Base-by-base conservation (phyloP, 768 basidiomycete genomes). In the Psilocybe cyanescens region DNA sequence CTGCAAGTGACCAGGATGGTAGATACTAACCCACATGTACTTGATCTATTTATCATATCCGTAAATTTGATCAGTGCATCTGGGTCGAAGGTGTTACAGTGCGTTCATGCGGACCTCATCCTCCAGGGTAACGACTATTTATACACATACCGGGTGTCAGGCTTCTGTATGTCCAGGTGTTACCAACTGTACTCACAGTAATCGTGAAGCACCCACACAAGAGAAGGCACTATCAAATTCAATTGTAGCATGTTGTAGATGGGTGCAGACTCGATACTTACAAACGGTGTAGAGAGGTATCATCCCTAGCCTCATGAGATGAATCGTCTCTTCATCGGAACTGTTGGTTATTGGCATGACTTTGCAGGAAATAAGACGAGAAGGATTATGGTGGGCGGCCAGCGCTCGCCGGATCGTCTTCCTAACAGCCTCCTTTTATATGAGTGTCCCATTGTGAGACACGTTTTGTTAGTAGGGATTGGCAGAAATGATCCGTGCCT, bases 201-300 rank as follows among this genome's bases (percentile, higher is more conserved):
- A 28, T 57, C 56, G 30, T 57, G 56, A 17, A 57, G 56, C 3
- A 49, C 33, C 56, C 56, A 57, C 8, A 46, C 45, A n/a, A 57
- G 56, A 17, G 47, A 46, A 49, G 56, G 24, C 14, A 57, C 56
- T 57, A 11, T 9, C 16, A 12, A 9, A 11, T 30, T 37, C 7
- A n/a, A 30, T 5, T 14, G 37, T 6, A 47, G 44, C 30, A 19
- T n/a, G 24, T 19, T n/a, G 12, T 12, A 41, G 19, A 11, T 30
- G 8, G 28, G 16, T 45, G 39, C 17, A 30, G 39, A 30, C 16
- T 14, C 9, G 19, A 11, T 8, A 57, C 56, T 57, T 39, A 57
- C 56, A 3, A 28, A 57, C 56, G n/a, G 33, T 35, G 31, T 49
- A 48, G 16, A 57, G 45, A 33, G 56, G 56, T 14, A 57, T 57